A percentile compares a stretch with the other conserved stretches of the same genome.
Evolutionary conservation across 345 rosid species (phyloP).

Genomic region (Barbarea vulgaris): DNA sequence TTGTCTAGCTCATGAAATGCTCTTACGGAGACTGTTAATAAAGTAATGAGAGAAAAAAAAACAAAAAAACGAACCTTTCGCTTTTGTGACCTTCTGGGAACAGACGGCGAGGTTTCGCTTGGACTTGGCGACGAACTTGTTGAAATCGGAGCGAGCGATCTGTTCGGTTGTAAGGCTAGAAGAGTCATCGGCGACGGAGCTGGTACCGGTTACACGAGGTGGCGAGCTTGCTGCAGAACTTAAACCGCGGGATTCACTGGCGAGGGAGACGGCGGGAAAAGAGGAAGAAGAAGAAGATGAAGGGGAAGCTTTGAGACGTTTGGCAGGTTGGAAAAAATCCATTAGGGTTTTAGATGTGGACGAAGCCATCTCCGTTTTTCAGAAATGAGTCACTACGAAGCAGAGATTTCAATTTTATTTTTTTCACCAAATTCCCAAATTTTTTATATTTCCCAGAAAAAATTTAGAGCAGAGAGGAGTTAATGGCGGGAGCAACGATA

Average conservation of each 20-base stretch:
- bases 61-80: constrained; percentile 47
- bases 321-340: constrained; percentile 71
- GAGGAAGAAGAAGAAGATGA: constrained; percentile 36
- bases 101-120: constrained; percentile 72
- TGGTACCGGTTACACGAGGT: constrained; percentile 25
- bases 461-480: not conserved
- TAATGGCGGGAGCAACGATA: constrained; percentile 33
- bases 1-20: not conserved
- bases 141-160: constrained; percentile 58
- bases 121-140: constrained; percentile 64
- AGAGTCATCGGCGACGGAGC: constrained; percentile 35
- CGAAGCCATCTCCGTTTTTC: constrained; percentile 49
- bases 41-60: constrained; percentile 4
- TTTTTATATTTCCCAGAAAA: not conserved
- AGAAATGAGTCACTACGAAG: not conserved
- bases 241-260: constrained; percentile 23
- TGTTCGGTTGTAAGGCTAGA: constrained; percentile 56
- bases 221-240: constrained; percentile 26
- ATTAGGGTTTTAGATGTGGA: constrained; percentile 59
- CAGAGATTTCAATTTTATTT: not conserved
- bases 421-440: not conserved
- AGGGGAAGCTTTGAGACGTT: constrained; percentile 63
- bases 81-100: constrained; percentile 54
- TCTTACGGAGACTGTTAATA: constrained; percentile 1
- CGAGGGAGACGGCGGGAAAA: constrained; percentile 21